Evolutionary conservation across 2,329 filamentous ascomycete species (phyloP), one percentile per base, ranked within the genome.

Genomic region (Endocalyx cinctus): DNA sequence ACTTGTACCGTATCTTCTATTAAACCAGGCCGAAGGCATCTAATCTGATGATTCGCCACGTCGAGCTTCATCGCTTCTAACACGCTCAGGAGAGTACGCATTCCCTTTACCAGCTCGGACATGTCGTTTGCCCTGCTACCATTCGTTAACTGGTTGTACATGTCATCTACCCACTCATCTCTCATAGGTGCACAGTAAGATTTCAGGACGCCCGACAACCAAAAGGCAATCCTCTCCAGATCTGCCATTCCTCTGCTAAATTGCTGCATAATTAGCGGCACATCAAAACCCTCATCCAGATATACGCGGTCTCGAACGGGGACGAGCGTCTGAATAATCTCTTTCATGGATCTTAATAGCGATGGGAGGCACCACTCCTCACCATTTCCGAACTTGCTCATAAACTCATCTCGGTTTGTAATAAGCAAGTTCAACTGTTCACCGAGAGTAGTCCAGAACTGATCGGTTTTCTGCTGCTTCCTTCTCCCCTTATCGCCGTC

Each of bases 61-160:
- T 97, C 92, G 39, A 98, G 70, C 64, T 96, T 97, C 92, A 97
- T 97, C 14, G 86, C 84, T 63, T 97, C 92, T 19, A 97, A 64
- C 18, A 97, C 87, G 33, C 76, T 84, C 34, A 97, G 77, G 20
- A 97, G 67, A 45, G 82, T 85, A 48, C 80, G 76, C 59, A 97
- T 72, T 10, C 90, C 90, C 43, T 77, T 74, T 14, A 94, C 85
- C 12, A 97, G 72, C 54, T 79, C 71, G 31, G 70, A 70, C 31
- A 84, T 74, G 49, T 89, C 78, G 51, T 80, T 78, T 36, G 79
- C 76, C 23, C 76, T 69, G 47, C 87, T 88, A 30, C 90, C 90
- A 33, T 73, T 72, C 51, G 78, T 82, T 27, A 94, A 79, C 54
- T 84, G 78, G 38, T 72, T 69, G 45, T 92, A 88, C 89, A 97